These are phyloP conservation scores for Vitis cinerea DNA, from an alignment of 164 flowering plant genomes.

Conservation along the genomic window DNA sequence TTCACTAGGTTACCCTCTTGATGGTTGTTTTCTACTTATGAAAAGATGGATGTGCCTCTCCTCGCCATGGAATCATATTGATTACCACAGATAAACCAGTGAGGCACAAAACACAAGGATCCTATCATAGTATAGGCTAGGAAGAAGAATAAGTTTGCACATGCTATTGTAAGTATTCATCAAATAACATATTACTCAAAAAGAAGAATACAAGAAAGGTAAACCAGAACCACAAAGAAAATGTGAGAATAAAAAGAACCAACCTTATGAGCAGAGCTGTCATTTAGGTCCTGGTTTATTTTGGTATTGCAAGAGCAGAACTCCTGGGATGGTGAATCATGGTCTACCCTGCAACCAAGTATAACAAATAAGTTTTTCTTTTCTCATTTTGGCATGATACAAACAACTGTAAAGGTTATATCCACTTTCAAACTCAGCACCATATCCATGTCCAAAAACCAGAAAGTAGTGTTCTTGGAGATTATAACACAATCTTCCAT, in stretches of 20 bases:
- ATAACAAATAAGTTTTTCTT: neutral
- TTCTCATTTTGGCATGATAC: too few species aligned
- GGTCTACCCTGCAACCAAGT: conserved; percentile 25
- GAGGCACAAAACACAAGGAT: neutral
- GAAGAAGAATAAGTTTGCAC: neutral
- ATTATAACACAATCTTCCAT: too few species aligned
- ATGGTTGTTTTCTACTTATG: too few species aligned
- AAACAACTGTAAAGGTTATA: too few species aligned
- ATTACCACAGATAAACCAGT: neutral
- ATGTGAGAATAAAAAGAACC: neutral
- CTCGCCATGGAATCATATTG: neutral
- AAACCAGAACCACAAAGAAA: neutral
- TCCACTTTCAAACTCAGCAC: neutral
- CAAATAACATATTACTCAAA: neutral
- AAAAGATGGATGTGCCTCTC: neutral
- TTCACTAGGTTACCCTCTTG: too few species aligned
- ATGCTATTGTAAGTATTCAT: too few species aligned
- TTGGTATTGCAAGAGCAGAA: conserved; percentile 21
- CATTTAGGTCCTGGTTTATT: conserved; percentile 1
- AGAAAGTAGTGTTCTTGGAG: too few species aligned
- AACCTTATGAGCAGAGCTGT: conserved; percentile 22
- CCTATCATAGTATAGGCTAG: neutral
- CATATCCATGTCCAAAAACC: neutral
- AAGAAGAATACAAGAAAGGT: neutral
- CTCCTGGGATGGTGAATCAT: conserved; percentile 16